Base-by-base conservation (phyloP, 176 grass and related monocot genomes). In the Oryza glumipatula region DNA sequence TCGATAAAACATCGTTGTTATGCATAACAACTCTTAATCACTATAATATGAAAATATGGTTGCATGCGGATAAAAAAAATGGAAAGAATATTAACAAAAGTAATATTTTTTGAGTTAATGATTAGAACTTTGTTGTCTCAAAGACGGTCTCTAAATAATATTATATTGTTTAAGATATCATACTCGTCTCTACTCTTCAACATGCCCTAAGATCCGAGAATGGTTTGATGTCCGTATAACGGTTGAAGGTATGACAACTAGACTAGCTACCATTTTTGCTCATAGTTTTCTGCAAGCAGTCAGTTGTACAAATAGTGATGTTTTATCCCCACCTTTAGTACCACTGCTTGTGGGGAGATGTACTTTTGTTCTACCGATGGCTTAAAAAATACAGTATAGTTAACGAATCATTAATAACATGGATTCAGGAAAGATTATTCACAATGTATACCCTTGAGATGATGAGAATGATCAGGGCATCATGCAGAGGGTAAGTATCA, bases 401-500 rank as follows among this genome's bases (percentile, higher is more conserved):
- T 63, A n/a, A 63, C 9, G 3, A 77, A 65, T 69, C 2, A 26
- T 24, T 33, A 38, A 26, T 69, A 38, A 70, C 48, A 70, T 15
- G 47, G 22, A 46, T 9, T 49, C 64, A 19, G 47, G 36, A 8
- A 7, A 86, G 46, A 19, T 35, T 19, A 45, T 63, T n/a, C 11
- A 5, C 11, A 13, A 49, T 58, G 22, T 76, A 85, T 65, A 11
- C 19, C 16, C 54, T n/a, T 58, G 33, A 22, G 39, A 23, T 67
- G 47, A 36, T 48, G 32, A 36, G 9, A 68, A 51, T 68, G 43
- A 80, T 35, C 16, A 49, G 32, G 7, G 3, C 80, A 61, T 17
- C 30, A 81, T 6, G 14, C 67, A 72, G 36, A 63, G 24, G 52
- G 22, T 41, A 82, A 75, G 80, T 65, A 65, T 38, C n/a, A 16